Evolutionary conservation across 768 basidiomycete species (phyloP), one percentile per base, ranked within the genome.

Genomic region (Crassisporium funariophilum): DNA sequence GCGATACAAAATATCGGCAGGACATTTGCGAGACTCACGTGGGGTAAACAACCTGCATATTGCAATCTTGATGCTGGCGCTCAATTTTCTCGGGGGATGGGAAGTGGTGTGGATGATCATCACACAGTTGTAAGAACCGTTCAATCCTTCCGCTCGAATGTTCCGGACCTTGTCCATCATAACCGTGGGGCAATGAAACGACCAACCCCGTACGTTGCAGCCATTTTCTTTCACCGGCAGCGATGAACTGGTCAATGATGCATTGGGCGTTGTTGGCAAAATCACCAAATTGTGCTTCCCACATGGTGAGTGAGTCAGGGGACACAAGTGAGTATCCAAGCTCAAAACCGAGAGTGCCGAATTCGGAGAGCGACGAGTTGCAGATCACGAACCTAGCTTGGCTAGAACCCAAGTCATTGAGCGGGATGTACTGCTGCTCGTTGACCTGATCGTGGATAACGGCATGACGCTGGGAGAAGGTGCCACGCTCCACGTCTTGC

Each of bases 271-370:
- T 95, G 74, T 98, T 98, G 24, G 88, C 94, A 65, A 98, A 98
- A 70, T 98, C 95, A 64, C 95, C 95, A 60, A 98, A 95, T 66
- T 98, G 95, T 12, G 95, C 97, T 66, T 98, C 97, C 97, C 95
- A 99, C 61, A 99, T 86, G 12, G 92, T 92, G 54, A 99, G 77
- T 20, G 84, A 76, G 61, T 92, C 84, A 15, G 95, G 97, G 11
- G 93, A 95, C 44, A 98, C 97, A 53, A 98, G 85, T 5, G 97
- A 99, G 70, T 99, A 99, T 7, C 95, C 95, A 22, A 99, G 84
- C 68, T 99, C 95, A 67, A 98, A 99, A 31, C 95, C 95, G 49
- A 99, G 88, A 2, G 85, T 75, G 52, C 95, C 97, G 62, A 74
- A 99, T 68, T 99, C 97, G 34, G 95, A 98, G 15, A 99, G 77